Conservation (phyloP, 352 stramenopile species). For the Peronospora farinosa region DNA sequence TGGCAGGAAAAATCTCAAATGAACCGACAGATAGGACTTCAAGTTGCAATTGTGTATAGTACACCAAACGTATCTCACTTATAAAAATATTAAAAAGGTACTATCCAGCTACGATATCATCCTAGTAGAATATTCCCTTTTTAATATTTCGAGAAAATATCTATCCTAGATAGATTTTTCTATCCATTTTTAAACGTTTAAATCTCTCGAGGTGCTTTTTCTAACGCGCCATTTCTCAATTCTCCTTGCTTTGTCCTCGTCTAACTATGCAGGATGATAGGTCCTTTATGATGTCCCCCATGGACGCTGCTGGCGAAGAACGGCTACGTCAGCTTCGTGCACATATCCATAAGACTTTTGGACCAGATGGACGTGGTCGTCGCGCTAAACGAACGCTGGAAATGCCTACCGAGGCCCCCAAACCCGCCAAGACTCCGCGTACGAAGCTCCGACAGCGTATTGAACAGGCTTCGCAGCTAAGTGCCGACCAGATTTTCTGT, state of each 20-base stretch:
- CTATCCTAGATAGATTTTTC: neutral
- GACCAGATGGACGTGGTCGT: conserved; percentile 13
- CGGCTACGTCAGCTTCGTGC: conserved; percentile 35
- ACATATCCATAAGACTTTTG: conserved; percentile 43
- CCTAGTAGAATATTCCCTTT: too few relatives aligned
- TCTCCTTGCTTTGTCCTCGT: neutral
- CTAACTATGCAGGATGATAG: conserved; percentile 19
- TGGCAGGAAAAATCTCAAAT: conserved; percentile 8
- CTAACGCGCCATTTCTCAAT: conserved; percentile 8
- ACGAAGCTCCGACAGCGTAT: conserved; percentile 51
- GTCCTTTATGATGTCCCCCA: conserved; percentile 42
- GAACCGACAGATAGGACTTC: conserved; percentile 18
- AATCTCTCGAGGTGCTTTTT: conserved; percentile 10
- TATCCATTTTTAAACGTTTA: conserved; percentile 25
- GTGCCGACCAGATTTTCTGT: conserved; percentile 59
- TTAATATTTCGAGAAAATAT: too few relatives aligned
- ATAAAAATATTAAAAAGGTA: too few relatives aligned
- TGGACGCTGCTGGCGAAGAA: conserved; percentile 35
- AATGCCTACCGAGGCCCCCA: conserved; percentile 10
- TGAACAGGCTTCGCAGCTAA: conserved; percentile 34
- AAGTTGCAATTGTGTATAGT: conserved; percentile 18
- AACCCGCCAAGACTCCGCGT: conserved; percentile 21
- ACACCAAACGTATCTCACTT: neutral
- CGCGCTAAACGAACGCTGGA: conserved; percentile 22
- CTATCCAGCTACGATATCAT: too few relatives aligned